These are phyloP conservation scores for Kwoniella sp. DNA, from an alignment of 768 basidiomycete species.

Conservation along the genomic window DNA sequence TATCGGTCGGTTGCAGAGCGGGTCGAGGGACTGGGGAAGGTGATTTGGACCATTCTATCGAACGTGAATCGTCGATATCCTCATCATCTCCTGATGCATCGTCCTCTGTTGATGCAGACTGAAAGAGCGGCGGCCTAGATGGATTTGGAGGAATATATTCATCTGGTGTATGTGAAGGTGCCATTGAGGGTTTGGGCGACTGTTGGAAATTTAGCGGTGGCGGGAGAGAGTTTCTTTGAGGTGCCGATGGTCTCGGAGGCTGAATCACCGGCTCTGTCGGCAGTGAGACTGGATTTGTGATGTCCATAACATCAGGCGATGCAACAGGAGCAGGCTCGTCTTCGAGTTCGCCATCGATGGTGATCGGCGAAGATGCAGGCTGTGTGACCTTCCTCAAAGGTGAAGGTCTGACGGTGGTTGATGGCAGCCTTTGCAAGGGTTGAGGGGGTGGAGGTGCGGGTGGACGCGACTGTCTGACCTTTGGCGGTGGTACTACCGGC, in stretches of 20 bases:
- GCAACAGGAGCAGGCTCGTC: not conserved
- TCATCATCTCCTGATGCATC: slow-evolving; percentile 21
- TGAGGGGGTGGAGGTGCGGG: not conserved
- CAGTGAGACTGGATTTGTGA: not conserved
- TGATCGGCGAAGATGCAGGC: slow-evolving; percentile 22
- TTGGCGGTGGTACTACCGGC: too few relatives aligned
- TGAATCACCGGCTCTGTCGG: not conserved
- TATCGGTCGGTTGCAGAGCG: slow-evolving; percentile 54
- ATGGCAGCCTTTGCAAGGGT: slow-evolving; percentile 10
- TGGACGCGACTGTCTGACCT: not conserved
- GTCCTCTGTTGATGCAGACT: slow-evolving; percentile 25
- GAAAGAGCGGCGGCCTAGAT: not conserved
- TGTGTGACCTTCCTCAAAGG: slow-evolving; percentile 20
- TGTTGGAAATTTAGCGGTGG: not conserved
- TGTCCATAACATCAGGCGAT: not conserved
- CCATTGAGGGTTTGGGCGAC: not conserved
- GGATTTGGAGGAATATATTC: not conserved
- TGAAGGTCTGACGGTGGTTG: slow-evolving; percentile 18
- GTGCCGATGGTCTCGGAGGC: not conserved
- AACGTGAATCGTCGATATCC: slow-evolving; percentile 44
- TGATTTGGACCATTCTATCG: slow-evolving; percentile 57
- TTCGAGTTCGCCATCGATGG: slow-evolving; percentile 9
- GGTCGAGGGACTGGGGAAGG: slow-evolving; percentile 55
- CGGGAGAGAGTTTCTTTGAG: not conserved
- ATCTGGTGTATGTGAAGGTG: not conserved